A percentile compares a stretch with the other conserved stretches of the same genome.
These are phyloP conservation scores for Anastatica hierochuntica DNA, from an alignment of 345 rosid genomes.

Conservation along the genomic window DNA sequence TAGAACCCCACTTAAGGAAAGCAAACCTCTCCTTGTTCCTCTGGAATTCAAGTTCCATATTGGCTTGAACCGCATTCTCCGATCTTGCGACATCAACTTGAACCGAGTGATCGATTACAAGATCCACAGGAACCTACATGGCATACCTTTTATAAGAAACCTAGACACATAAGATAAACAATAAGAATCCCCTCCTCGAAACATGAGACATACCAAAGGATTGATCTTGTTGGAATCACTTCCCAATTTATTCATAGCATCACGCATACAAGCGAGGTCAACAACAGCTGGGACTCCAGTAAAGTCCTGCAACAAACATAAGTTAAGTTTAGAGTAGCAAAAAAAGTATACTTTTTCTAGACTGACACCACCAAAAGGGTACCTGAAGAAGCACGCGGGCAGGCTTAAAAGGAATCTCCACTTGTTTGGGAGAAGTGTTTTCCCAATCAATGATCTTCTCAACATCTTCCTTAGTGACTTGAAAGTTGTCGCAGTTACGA, in stretches of 20 bases:
- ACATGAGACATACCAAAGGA: slow-evolving; percentile 46
- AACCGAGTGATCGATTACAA: slow-evolving; percentile 93
- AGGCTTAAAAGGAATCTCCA: slow-evolving; percentile 85
- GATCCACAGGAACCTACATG: slow-evolving; percentile 85
- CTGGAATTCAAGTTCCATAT: slow-evolving; percentile 83
- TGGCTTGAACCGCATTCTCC: slow-evolving; percentile 87
- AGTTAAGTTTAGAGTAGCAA: too few relatives aligned
- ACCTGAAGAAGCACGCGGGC: slow-evolving; percentile 79
- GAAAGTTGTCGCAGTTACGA: slow-evolving; percentile 74
- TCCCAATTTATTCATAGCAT: slow-evolving; percentile 86
- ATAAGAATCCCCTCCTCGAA: neutral
- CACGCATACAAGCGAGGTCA: slow-evolving; percentile 98
- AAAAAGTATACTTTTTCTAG: neutral
- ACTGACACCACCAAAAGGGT: neutral
- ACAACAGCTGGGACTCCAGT: slow-evolving; percentile 98
- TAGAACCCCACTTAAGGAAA: slow-evolving; percentile 96
- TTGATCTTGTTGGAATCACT: slow-evolving; percentile 87
- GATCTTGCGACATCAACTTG: slow-evolving; percentile 92
- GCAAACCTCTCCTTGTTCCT: slow-evolving; percentile 88
- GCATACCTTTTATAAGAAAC: neutral
- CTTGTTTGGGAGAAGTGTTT: slow-evolving; percentile 56
- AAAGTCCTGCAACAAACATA: slow-evolving; percentile 51
- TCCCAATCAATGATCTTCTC: slow-evolving; percentile 92
- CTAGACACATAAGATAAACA: neutral
- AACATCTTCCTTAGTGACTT: slow-evolving; percentile 67